phyloP scores from a whole-genome alignment of 2,329 filamentous ascomycete genomes.

The Calcarisporium arbuscula region DNA sequence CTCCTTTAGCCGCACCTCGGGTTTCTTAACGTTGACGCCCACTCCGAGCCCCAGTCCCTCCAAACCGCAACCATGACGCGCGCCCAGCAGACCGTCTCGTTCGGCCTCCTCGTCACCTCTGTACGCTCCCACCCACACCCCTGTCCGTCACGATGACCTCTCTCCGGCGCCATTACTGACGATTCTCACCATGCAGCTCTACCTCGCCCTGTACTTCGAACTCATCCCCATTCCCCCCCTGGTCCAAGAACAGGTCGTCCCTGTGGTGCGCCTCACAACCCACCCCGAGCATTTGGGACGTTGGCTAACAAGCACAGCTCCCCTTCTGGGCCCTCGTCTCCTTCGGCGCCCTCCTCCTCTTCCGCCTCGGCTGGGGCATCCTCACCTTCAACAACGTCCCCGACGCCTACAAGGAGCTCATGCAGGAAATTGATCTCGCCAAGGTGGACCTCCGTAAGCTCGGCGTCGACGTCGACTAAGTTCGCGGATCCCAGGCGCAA shows the following conservation, averaged over 20 bases:
- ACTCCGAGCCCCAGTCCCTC: too few relatives aligned
- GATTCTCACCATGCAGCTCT: slow-evolving; percentile 60
- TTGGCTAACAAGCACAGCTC: slow-evolving; percentile 48
- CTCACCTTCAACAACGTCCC: slow-evolving; percentile 96
- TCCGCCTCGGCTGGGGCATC: slow-evolving; percentile 85
- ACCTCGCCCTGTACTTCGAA: slow-evolving; percentile 78
- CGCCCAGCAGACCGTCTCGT: slow-evolving; percentile 85
- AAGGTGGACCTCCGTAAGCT: slow-evolving; percentile 65
- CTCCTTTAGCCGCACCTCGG: too few relatives aligned
- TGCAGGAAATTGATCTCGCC: slow-evolving; percentile 74
- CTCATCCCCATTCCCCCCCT: slow-evolving; percentile 73
- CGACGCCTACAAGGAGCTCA: slow-evolving; percentile 81
- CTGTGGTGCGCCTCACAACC: slow-evolving; percentile 59
- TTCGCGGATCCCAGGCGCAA: background rate
- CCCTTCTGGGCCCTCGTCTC: slow-evolving; percentile 89
- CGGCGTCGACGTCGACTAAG: slow-evolving; percentile 72
- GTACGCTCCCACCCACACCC: slow-evolving; percentile 44
- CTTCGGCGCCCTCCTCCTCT: slow-evolving; percentile 87
- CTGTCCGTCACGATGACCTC: too few relatives aligned
- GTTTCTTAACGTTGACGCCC: too few relatives aligned
- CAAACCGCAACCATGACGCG: slow-evolving; percentile 67
- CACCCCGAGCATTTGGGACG: background rate
- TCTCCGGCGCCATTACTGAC: too few relatives aligned
- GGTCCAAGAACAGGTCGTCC: slow-evolving; percentile 79
- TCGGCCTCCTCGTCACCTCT: slow-evolving; percentile 80